Evolutionary conservation across 306 rosid species (phyloP), one percentile per base, ranked within the genome.

Genomic region (Malus sieversii): DNA sequence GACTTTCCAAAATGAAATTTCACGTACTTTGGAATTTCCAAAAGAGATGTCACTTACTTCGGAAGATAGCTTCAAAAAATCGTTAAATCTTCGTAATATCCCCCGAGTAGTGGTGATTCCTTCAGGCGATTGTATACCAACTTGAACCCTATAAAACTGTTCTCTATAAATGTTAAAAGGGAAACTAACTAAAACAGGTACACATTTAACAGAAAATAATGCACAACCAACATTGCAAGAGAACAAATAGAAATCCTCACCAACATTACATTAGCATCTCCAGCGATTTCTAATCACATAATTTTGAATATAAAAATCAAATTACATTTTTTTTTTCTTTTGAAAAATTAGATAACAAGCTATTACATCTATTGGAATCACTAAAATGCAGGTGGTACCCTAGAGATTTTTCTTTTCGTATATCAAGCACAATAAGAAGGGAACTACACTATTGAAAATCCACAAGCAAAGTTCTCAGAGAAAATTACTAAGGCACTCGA

Each of bases 91-190:
- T 80, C 96, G 89, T 66, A 89, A 79, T 82, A 90, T 85, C 3
- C 70, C 79, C 69, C 96, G 85, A 1, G 84, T 83, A 40, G 88
- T 79, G 74, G 97, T 88, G 79, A 90, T 84, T 71, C 93, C 95
- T 83, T 90, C 84, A 12, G 96, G 98, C 3, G 98, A 92, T 85
- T 89, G 92, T 60, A 95, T 45, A 61, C 90, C 95, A 63, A 95
- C 93, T 90, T 87, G 91, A 86, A 95, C 91, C 91, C 86, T 88
- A 80, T 79, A 95, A 86, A 90, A 90, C 98, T 95, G 89, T 71
- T 77, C 22, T 63, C 14, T 53, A 63, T 77, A 51, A 82, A 64
- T 72, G 82, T 81, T 82, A 81, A 76, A 72, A 51, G 55, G 70
- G 45, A 67, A 60, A 68, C 66, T 25, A 76, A 61, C 45, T 45